Evolutionary conservation across 2,329 filamentous ascomycete species (phyloP), one percentile per base, ranked within the genome.

Genomic region (Raffaelea arxii): DNA sequence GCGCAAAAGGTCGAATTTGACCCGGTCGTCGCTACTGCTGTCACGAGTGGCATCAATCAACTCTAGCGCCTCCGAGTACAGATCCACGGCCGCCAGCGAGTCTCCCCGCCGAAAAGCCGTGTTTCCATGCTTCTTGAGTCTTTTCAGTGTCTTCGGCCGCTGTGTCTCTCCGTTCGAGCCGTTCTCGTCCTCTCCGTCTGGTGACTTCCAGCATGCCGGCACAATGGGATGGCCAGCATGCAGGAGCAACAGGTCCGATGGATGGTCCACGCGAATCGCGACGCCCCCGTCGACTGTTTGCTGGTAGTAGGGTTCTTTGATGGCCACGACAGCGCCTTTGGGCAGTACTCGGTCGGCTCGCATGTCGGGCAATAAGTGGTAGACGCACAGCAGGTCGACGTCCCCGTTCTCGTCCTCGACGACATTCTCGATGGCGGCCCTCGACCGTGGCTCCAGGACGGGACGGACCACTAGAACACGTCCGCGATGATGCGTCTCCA

Each of bases 361-460:
- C 1, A 27, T 41, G 4, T 24, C 23, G 2, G 44, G 41, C 6
- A 41, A 23, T 23, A 50, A 3, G 30, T 51, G 44, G 45, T 43
- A 47, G 85, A 86, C n/a, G 84, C 86, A 2, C 82, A 92, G 59
- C 74, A 83, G 25, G 84, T 91, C 60, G 74, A 86, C n/a, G 72
- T 91, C 38, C 80, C 84, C 3, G 81, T 87, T 35, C 68, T 88
- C 3, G 80, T 90, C 30, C 68, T 92, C 7, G 84, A 92, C 56
- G 84, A 91, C 50, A 22, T 43, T 50, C 40, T 47, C 36, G 19
- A 51, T 45, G 5, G 51, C 43, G 3, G 11, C 36, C 38, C 40
- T 27, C 5, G 19, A n/a, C 12, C 32, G 38, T 1, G 53, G 53
- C 10, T 39, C 41, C 2, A 23, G 21, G 19, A 51, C 45, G 1